A percentile compares a stretch with the other conserved stretches of the same genome.
Evolutionary conservation across 2,329 filamentous ascomycete species (phyloP).

Genomic region (Aspergillus arachidicola): DNA sequence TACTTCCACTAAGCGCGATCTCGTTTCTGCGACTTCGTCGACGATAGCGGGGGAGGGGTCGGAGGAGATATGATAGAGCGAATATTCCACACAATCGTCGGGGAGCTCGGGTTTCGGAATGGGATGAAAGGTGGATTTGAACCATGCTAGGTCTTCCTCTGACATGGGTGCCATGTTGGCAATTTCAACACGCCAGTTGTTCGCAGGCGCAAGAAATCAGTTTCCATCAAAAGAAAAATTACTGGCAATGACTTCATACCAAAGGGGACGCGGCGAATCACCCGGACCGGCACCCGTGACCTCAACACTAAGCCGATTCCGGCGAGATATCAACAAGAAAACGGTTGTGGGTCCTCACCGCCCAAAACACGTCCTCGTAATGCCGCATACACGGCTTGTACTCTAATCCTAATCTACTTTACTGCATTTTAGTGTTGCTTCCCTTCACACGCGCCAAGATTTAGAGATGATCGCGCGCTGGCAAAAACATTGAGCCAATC

Average conservation of each 20-base stretch:
- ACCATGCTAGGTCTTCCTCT: constrained; percentile 65
- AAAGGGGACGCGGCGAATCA: constrained; percentile 28
- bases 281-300: constrained; percentile 25
- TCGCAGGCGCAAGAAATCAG: not conserved
- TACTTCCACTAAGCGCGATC: constrained; percentile 69
- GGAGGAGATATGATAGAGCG: constrained; percentile 70
- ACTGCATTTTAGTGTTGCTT: constrained; percentile 4
- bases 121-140: constrained; percentile 65
- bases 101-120: constrained; percentile 68
- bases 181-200: not conserved
- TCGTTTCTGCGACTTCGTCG: constrained; percentile 53
- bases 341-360: constrained; percentile 25
- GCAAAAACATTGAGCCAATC: constrained; percentile 11
- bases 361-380: constrained; percentile 38
- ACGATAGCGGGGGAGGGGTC: constrained; percentile 56
- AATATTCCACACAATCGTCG: constrained; percentile 85
- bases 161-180: constrained; percentile 45
- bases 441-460: constrained; percentile 6
- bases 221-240: constrained; percentile 9
- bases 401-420: not conserved
- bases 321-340: constrained; percentile 47
- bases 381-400: constrained; percentile 4
- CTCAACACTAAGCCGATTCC: constrained; percentile 31
- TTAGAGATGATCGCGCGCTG: constrained; percentile 32
- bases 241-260: constrained; percentile 39